These are phyloP conservation scores for Eremomyces bilateralis DNA, from an alignment of 495 filamentous ascomycete species.

Conservation along the genomic window DNA sequence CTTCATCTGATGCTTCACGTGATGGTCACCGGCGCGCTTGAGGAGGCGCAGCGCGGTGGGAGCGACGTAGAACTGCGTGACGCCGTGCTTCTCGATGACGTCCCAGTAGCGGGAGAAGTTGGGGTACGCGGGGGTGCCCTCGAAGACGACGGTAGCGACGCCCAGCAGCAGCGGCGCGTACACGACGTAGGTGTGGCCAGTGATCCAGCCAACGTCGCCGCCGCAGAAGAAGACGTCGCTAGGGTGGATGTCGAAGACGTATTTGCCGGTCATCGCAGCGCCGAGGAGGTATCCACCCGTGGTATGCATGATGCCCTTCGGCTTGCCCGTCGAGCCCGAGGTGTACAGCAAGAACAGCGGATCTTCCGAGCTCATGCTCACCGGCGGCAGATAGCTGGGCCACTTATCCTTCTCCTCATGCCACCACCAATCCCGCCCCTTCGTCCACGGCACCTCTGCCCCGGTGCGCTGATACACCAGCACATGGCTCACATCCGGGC, in stretches of 20 bases:
- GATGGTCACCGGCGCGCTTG: slow-evolving; percentile 85
- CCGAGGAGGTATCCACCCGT: slow-evolving; percentile 87
- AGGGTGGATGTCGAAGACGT: slow-evolving; percentile 95
- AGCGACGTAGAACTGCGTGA: slow-evolving; percentile 97
- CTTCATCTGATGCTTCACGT: slow-evolving; percentile 76
- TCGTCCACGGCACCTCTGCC: slow-evolving; percentile 74
- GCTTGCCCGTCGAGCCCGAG: slow-evolving; percentile 92
- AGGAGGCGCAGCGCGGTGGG: slow-evolving; percentile 82
- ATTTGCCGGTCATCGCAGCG: slow-evolving; percentile 85
- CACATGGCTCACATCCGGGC: slow-evolving; percentile 66
- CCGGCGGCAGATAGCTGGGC: slow-evolving; percentile 72
- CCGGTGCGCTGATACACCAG: slow-evolving; percentile 93
- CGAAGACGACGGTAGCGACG: slow-evolving; percentile 92
- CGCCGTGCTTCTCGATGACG: slow-evolving; percentile 80
- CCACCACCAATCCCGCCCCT: slow-evolving; percentile 90
- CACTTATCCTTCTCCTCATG: slow-evolving; percentile 94
- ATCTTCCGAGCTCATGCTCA: slow-evolving; percentile 77
- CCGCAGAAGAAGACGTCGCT: slow-evolving; percentile 90
- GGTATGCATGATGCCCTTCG: slow-evolving; percentile 97
- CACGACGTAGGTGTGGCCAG: slow-evolving; percentile 97
- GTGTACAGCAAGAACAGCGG: slow-evolving; percentile 96
- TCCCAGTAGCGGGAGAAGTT: slow-evolving; percentile 99
- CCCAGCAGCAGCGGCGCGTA: slow-evolving; percentile 88
- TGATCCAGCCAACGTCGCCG: slow-evolving; percentile 98
- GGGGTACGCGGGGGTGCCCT: slow-evolving; percentile 93